These are phyloP conservation scores for Toxoplasma gondii DNA, from an alignment of 169 alveolate species.

Conservation along the genomic window DNA sequence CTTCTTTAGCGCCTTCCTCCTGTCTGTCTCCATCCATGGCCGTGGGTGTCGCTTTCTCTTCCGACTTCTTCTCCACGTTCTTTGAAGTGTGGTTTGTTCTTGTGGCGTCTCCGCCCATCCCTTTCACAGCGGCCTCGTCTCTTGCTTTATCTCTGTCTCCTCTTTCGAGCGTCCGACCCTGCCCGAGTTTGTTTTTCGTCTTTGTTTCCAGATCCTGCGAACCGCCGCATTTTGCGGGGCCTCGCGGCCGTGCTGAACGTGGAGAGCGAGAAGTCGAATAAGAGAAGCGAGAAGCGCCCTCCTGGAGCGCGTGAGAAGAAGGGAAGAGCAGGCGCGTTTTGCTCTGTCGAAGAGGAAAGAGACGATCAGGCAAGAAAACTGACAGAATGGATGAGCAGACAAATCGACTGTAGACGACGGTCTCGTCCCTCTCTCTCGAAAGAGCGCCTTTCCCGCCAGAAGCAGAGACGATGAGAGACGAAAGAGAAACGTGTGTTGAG, in stretches of 20 bases:
- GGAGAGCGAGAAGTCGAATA: neutral
- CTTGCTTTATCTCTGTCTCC: no score
- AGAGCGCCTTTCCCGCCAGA: neutral
- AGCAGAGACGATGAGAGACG: neutral
- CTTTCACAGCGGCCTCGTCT: no score
- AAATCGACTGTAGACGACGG: neutral
- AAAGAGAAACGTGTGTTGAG: neutral
- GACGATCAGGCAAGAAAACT: neutral
- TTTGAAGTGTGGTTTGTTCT: no score
- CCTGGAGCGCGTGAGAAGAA: neutral
- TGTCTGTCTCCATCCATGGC: no score
- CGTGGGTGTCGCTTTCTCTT: no score
- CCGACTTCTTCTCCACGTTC: no score
- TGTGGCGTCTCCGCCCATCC: no score
- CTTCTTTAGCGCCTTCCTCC: no score
- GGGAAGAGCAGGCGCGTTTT: neutral
- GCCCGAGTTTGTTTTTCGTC: no score
- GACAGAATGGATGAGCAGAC: neutral
- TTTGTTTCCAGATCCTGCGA: neutral
- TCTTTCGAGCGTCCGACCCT: no score
- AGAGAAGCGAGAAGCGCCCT: neutral
- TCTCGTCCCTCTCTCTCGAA: neutral
- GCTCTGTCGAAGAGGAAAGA: neutral
- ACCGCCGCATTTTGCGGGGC: conserved; percentile 13
- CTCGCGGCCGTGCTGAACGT: neutral